These are phyloP conservation scores for Phyllosticta citriasiana DNA, from an alignment of 2,329 filamentous ascomycete species.

Conservation along the genomic window DNA sequence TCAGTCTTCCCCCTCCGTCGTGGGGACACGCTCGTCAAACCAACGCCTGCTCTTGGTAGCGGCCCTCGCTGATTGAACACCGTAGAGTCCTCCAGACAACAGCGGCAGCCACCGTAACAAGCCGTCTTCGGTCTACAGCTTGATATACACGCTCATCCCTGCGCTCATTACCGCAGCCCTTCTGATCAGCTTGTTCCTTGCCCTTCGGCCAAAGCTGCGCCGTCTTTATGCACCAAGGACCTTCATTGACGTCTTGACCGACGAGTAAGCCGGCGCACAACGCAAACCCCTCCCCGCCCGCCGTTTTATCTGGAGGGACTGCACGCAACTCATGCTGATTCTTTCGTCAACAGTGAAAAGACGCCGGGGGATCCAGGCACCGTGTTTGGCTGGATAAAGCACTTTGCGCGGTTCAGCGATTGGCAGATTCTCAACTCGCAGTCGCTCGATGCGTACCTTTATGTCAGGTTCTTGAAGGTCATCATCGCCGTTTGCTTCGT, in stretches of 20 bases:
- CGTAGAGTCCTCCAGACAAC: neutral
- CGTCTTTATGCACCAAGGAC: slow-evolving; percentile 47
- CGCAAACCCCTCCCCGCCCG: neutral
- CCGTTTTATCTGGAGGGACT: neutral
- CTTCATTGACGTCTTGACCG: slow-evolving; percentile 6
- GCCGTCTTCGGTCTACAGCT: slow-evolving; percentile 31
- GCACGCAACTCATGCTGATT: neutral
- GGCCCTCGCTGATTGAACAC: neutral
- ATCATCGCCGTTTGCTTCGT: slow-evolving; percentile 33
- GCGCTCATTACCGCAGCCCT: slow-evolving; percentile 39
- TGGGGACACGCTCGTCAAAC: neutral
- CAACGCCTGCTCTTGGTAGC: neutral
- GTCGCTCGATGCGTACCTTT: slow-evolving; percentile 40
- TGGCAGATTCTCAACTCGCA: slow-evolving; percentile 38
- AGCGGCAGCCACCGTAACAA: slow-evolving; percentile 10
- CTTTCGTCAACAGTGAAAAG: slow-evolving; percentile 1
- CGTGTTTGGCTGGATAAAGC: slow-evolving; percentile 30
- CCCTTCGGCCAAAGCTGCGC: slow-evolving; percentile 38
- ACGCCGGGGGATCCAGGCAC: slow-evolving; percentile 1
- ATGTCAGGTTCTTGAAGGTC: slow-evolving; percentile 37
- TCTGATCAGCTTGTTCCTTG: slow-evolving; percentile 44
- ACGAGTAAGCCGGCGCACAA: slow-evolving; percentile 2
- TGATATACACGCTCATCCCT: slow-evolving; percentile 44
- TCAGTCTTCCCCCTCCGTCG: neutral
- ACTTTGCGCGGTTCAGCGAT: slow-evolving; percentile 35